These are phyloP conservation scores for Cercospora berteroae DNA, from an alignment of 2,329 filamentous ascomycete species.

Conservation along the genomic window DNA sequence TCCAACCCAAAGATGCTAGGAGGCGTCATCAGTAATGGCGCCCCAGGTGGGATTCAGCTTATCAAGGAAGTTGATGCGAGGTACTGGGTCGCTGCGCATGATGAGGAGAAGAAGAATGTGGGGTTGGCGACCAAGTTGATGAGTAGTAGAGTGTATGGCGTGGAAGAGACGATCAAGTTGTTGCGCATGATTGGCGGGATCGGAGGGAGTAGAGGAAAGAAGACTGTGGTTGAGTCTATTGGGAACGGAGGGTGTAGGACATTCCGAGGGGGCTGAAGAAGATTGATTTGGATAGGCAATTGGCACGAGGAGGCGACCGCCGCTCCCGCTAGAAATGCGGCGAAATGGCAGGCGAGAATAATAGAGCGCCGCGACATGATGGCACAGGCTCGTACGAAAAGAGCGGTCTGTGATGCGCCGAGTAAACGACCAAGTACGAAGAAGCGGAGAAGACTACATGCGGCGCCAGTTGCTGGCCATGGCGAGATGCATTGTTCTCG, in stretches of 20 bases:
- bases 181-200: slow-evolving; percentile 30
- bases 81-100: slow-evolving; percentile 62
- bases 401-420: neutral
- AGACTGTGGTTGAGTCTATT: slow-evolving; percentile 16
- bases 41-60: slow-evolving; percentile 57
- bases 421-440: neutral
- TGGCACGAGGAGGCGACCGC: neutral
- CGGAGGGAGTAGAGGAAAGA: slow-evolving; percentile 11
- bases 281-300: neutral
- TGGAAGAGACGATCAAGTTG: slow-evolving; percentile 48
- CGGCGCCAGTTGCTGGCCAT: neutral
- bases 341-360: neutral
- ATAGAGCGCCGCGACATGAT: neutral
- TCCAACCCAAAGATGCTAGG: slow-evolving; percentile 62
- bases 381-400: neutral
- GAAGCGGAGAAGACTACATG: neutral
- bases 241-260: slow-evolving; percentile 15
- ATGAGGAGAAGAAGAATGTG: slow-evolving; percentile 57
- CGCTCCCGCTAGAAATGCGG: neutral
- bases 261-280: neutral
- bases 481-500: neutral
- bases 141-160: slow-evolving; percentile 47
- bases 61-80: slow-evolving; percentile 54
- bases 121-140: slow-evolving; percentile 55
- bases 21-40: slow-evolving; percentile 57